phyloP scores from a whole-genome alignment of 1,284 basidiomycete species.

The Mycena sp. region DNA sequence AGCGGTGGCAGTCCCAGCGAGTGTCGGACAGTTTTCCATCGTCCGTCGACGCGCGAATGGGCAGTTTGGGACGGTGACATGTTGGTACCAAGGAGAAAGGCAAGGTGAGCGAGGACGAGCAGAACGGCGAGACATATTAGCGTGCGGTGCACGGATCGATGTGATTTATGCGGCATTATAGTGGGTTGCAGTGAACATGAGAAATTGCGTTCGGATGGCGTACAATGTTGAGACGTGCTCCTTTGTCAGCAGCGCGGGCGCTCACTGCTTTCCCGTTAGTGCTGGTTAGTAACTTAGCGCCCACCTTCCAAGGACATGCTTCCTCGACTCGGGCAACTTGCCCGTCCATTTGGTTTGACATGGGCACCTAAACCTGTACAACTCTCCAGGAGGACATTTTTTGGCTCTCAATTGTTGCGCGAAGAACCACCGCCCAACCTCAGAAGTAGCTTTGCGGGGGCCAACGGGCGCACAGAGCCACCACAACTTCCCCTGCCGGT shows the following conservation, averaged over 20 bases:
- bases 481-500: background rate
- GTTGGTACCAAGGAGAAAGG: background rate
- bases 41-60: slow-evolving; percentile 20
- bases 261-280: too few relatives aligned
- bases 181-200: background rate
- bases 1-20: slow-evolving; percentile 20
- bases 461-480: background rate
- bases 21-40: slow-evolving; percentile 20
- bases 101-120: slow-evolving; percentile 19
- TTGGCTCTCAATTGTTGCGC: background rate
- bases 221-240: slow-evolving; percentile 12
- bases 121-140: slow-evolving; percentile 16
- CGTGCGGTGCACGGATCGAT: slow-evolving; percentile 3
- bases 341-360: background rate
- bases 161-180: slow-evolving; percentile 11
- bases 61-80: too few relatives aligned
- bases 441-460: slow-evolving; percentile 26
- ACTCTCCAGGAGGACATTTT: slow-evolving; percentile 2
- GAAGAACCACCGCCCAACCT: slow-evolving; percentile 15
- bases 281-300: too few relatives aligned
- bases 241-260: background rate
- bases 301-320: too few relatives aligned
- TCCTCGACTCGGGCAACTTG: background rate
- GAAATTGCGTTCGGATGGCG: slow-evolving; percentile 3
- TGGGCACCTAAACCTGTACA: background rate